Evolutionary conservation across 129 eudicot genomes (phyloP), one percentile per base, ranked within the genome.

Genomic region (Arctium lappa): DNA sequence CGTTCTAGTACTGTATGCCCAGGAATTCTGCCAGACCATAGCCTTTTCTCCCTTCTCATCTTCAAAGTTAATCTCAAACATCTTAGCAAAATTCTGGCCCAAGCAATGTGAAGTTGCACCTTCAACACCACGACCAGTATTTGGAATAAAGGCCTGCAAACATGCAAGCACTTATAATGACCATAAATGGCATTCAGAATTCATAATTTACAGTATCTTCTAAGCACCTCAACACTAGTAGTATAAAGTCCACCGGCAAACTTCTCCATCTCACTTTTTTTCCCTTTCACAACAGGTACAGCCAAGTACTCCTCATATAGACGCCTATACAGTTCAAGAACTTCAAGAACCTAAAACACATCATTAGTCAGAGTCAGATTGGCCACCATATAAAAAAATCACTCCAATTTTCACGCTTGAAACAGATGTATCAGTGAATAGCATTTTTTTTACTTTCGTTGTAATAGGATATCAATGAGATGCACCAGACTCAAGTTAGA

Each of bases 41-140:
- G 91, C 86, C 88, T 88, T 94, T 75, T 91, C 97, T 56, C 98
- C 94, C 77, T 89, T 94, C 72, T 92, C 98, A 78, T 92, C 90
- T 72, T 94, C 98, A 74, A 90, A 94, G 39, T 87, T 92, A 32
- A 94, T 94, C 75, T 92, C 98, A 72, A 94, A 94, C 98, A 94
- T 94, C 76, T 94, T 94, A 2, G 98, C 97, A 87, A 94, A 94
- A 79, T 94, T 94, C 82, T 94, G 98, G 66, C 98, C 98, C 83
- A 94, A 82, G 84, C 98, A 94, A 81, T 94, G 98, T 66, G 98
- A 94, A 60, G 98, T 94, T 46, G 98, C 98, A 83, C 98, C 98
- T 90, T 94, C 97, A 53, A 94, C 89, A 56, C 98, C 98, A 50
- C 98, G 95, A 8, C 98, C 98, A 9, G 97, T 92, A 78, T 92